Conservation (phyloP, 2,329 filamentous ascomycete genomes). For the Laburnicola sp. region DNA sequence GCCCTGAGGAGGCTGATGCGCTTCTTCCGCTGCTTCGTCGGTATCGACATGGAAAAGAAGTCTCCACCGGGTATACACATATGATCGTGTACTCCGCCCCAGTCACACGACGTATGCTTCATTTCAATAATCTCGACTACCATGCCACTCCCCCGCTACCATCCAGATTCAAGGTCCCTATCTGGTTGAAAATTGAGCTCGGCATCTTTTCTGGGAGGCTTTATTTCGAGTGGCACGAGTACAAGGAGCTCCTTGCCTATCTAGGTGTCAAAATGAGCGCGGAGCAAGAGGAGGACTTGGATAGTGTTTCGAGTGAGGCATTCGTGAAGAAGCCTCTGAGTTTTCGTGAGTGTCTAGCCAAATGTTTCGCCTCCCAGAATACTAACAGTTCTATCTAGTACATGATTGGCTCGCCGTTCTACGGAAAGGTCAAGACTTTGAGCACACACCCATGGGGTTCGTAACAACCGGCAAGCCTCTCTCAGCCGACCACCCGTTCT, state of each 20-base stretch:
- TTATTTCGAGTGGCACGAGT: slow-evolving; percentile 60
- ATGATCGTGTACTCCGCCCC: slow-evolving; percentile 64
- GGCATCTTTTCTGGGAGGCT: slow-evolving; percentile 64
- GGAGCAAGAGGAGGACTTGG: not conserved
- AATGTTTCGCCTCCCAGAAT: slow-evolving; percentile 9
- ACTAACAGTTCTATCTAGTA: slow-evolving; percentile 52
- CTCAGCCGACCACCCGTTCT: slow-evolving; percentile 56
- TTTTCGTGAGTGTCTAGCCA: slow-evolving; percentile 20
- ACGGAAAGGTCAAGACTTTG: slow-evolving; percentile 60
- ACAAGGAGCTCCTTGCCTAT: slow-evolving; percentile 30
- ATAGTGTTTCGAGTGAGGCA: slow-evolving; percentile 9
- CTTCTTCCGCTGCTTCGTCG: slow-evolving; percentile 53
- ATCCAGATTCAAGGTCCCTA: slow-evolving; percentile 47
- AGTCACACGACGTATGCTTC: slow-evolving; percentile 61
- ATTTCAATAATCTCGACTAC: slow-evolving; percentile 60
- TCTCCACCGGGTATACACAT: slow-evolving; percentile 39
- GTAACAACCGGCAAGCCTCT: slow-evolving; percentile 58
- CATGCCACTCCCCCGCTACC: slow-evolving; percentile 57
- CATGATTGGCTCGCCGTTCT: slow-evolving; percentile 61
- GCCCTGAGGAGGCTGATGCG: slow-evolving; percentile 64
- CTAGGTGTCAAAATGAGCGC: slow-evolving; percentile 19
- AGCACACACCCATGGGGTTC: slow-evolving; percentile 63
- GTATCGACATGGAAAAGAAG: not conserved
- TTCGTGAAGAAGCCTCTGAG: slow-evolving; percentile 33
- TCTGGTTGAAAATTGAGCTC: slow-evolving; percentile 61